Percentiles rank a stretch among this genome's conserved stretches.
Conservation (phyloP, 345 rosid species). For the Erucastrum elatum region DNA sequence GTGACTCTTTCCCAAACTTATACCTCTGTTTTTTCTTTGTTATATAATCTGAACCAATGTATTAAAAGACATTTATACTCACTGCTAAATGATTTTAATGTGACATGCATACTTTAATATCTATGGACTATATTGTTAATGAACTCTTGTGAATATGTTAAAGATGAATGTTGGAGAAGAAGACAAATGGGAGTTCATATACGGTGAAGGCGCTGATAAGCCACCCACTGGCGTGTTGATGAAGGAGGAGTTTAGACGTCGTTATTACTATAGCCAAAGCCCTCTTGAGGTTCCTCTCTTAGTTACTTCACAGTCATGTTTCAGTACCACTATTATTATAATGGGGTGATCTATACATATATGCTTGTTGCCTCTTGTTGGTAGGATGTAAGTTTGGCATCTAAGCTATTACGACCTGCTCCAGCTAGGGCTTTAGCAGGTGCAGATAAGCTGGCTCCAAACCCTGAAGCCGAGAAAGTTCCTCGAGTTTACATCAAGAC, state of each 20-base stretch:
- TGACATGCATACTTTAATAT: background rate
- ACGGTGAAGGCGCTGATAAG: slow-evolving; percentile 39
- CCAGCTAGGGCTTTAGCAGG: slow-evolving; percentile 29
- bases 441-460: slow-evolving; percentile 17
- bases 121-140: background rate
- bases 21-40: background rate
- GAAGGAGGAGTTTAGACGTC: slow-evolving; percentile 32
- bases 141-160: background rate
- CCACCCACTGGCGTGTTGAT: slow-evolving; percentile 37
- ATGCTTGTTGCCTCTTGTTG: background rate
- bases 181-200: slow-evolving; percentile 21
- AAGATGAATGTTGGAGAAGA: slow-evolving; percentile 1
- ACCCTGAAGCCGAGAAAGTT: slow-evolving; percentile 33
- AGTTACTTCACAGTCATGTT: background rate
- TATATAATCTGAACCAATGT: background rate
- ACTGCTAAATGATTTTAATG: background rate
- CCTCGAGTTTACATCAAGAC: slow-evolving; percentile 45
- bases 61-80: background rate
- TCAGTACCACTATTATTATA: background rate
- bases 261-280: slow-evolving; percentile 38
- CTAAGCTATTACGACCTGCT: slow-evolving; percentile 39
- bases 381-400: slow-evolving; percentile 38
- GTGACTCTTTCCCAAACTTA: background rate
- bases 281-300: slow-evolving; percentile 41
- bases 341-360: background rate